Conservation (phyloP, 108 stramenopile species). For the Fistulifera solaris region DNA sequence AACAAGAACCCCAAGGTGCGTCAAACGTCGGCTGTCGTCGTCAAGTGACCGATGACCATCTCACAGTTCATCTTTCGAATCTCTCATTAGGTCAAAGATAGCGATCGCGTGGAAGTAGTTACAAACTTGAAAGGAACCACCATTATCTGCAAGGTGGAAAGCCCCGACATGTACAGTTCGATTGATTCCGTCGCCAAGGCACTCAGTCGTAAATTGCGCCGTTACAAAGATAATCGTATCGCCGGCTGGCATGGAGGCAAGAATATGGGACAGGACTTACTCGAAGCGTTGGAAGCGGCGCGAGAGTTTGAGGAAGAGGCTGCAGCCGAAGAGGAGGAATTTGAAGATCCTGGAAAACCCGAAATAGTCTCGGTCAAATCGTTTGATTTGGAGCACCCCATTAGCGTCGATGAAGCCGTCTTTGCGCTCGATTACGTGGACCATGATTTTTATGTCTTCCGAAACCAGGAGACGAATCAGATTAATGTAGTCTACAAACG, state of each 20-base stretch:
- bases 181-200: slow-evolving; percentile 66
- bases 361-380: slow-evolving; percentile 68
- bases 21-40: neutral
- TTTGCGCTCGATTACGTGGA: slow-evolving; percentile 88
- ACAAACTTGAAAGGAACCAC: slow-evolving; percentile 71
- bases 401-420: slow-evolving; percentile 77
- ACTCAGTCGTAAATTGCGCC: slow-evolving; percentile 61
- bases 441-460: slow-evolving; percentile 89
- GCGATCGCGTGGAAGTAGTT: slow-evolving; percentile 69
- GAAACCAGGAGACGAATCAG: slow-evolving; percentile 67
- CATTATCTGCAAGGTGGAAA: slow-evolving; percentile 57
- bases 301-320: slow-evolving; percentile 21
- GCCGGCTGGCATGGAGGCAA: slow-evolving; percentile 75
- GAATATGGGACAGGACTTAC: slow-evolving; percentile 72
- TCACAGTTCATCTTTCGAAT: no score
- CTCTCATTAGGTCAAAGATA: slow-evolving; percentile 57
- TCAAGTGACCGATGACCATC: no score
- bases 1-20: slow-evolving; percentile 84
- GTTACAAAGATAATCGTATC: slow-evolving; percentile 75
- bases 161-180: slow-evolving; percentile 77
- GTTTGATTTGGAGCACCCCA: slow-evolving; percentile 69
- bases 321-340: slow-evolving; percentile 27
- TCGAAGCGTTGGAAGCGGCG: slow-evolving; percentile 47
- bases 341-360: slow-evolving; percentile 64
- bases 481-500: slow-evolving; percentile 86